Conservation (phyloP, 768 basidiomycete genomes). For the Nidularia pulvinata region DNA sequence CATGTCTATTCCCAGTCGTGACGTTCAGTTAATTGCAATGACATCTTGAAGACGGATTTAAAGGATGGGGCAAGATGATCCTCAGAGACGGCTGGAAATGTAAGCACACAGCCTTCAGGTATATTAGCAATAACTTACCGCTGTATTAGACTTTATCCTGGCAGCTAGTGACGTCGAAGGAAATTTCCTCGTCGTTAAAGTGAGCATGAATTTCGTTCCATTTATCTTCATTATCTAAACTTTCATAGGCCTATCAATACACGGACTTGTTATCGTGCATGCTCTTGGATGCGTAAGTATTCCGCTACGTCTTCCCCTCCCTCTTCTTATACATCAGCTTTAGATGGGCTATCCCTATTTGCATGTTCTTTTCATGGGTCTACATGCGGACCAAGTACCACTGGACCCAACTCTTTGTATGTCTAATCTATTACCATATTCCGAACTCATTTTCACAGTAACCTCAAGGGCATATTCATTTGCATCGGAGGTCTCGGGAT, state of each 20-base stretch:
- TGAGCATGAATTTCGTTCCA: conserved; percentile 13
- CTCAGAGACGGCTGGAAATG: conserved; percentile 87
- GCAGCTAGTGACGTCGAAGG: conserved; percentile 86
- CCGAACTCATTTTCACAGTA: not conserved
- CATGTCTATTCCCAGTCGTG: not conserved
- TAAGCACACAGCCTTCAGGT: conserved; percentile 24
- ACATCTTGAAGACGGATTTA: conserved; percentile 63
- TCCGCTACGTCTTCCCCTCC: not conserved
- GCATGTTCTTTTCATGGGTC: conserved; percentile 80
- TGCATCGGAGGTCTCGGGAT: conserved; percentile 77
- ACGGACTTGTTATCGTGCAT: conserved; percentile 88
- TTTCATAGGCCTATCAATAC: conserved; percentile 74
- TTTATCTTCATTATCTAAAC: not conserved
- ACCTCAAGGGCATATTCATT: conserved; percentile 62
- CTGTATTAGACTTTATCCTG: conserved; percentile 64
- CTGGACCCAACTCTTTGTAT: conserved; percentile 79
- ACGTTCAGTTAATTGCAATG: not conserved
- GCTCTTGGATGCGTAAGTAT: conserved; percentile 82
- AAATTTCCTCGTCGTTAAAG: conserved; percentile 85
- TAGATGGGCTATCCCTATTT: conserved; percentile 90
- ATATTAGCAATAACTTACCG: conserved; percentile 1
- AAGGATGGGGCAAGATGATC: conserved; percentile 80
- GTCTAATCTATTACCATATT: conserved; percentile 12
- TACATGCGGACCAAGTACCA: conserved; percentile 82
- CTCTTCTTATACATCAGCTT: not conserved